Evolutionary conservation across 169 alveolate genomes (phyloP), one percentile per base, ranked within the genome.

Genomic region (Cardiosporidium cionae): DNA sequence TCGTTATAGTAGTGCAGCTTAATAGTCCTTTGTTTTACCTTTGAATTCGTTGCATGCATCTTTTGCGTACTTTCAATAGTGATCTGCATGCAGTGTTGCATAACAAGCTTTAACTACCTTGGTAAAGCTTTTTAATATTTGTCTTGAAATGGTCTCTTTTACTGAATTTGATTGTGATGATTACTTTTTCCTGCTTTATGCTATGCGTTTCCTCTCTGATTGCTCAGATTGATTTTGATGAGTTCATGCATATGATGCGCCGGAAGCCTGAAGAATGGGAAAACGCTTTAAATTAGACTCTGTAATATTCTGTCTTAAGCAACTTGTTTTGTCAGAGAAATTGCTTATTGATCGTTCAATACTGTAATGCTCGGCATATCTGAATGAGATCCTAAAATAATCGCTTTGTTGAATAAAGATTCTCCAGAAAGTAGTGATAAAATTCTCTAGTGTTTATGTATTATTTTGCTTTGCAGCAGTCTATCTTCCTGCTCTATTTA

Each of bases 201-300:
- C 34, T 35, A 31, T 22, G 16, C n/a, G 16, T 27, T 63, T 3
- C 16, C 29, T 22, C 7, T 4, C 35, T 6, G 0, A n/a, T 4
- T 34, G 63, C 52, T 31, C 70, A 76, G 83, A 76, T 76, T 32
- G 83, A 76, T 54, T 76, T 76, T 53, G 78, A 76, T 28, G 83
- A 76, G 74, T 76, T 76, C 35, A 69, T 76, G 79, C 58, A 68
- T 65, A 76, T 76, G 83, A 76, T 76, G 83, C 5, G 82, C 36
- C 67, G 69, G 52, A 70, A 67, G 54, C 58, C 58, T 44, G 58
- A 44, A 16, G n/a, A 44, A 16, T 16, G 16, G n/a, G 16, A 16
- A 44, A 44, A 44, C n/a, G 58, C 58, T 16, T 44, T 44, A 44
- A 16, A 16, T 44, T 44, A 44, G 58, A n/a, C n/a, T n/a, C n/a